These are phyloP conservation scores for Lentinula sp. DNA, from an alignment of 768 basidiomycete genomes.

Conservation along the genomic window DNA sequence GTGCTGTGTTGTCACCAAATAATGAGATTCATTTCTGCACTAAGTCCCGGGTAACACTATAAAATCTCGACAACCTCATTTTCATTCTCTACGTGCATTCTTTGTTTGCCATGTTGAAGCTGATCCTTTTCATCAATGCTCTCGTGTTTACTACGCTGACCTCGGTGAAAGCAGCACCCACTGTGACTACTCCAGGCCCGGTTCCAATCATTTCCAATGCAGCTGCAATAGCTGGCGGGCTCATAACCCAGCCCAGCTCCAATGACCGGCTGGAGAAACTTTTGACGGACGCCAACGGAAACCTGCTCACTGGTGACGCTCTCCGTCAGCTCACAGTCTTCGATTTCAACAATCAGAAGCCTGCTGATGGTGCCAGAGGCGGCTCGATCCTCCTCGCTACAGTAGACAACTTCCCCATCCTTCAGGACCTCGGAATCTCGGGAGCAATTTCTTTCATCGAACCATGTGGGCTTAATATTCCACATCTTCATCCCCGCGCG, in stretches of 20 bases:
- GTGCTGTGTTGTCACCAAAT: too few species aligned
- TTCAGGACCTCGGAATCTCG: constrained; percentile 4
- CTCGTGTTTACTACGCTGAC: too few species aligned
- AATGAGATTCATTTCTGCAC: too few species aligned
- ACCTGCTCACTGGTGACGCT: constrained; percentile 5
- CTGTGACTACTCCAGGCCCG: not conserved
- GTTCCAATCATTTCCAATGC: not conserved
- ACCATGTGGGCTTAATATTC: constrained; percentile 16
- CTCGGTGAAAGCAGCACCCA: not conserved
- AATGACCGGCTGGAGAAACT: constrained; percentile 13
- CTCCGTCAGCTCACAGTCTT: not conserved
- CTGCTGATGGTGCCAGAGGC: constrained; percentile 2
- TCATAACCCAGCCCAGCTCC: constrained; percentile 1
- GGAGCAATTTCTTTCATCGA: constrained; percentile 9
- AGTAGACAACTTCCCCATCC: constrained; percentile 13
- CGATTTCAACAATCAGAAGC: constrained; percentile 5
- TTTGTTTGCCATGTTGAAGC: too few species aligned
- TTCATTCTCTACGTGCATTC: too few species aligned
- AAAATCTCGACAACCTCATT: too few species aligned
- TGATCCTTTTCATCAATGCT: too few species aligned
- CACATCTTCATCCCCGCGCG: constrained; percentile 27
- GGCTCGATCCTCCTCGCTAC: constrained; percentile 12
- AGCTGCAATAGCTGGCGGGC: not conserved
- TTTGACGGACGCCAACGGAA: constrained; percentile 15
- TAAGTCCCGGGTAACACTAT: too few species aligned